These are phyloP conservation scores for Saccharomycopsis fibuligera DNA, from an alignment of 805 yeast species.

Conservation along the genomic window DNA sequence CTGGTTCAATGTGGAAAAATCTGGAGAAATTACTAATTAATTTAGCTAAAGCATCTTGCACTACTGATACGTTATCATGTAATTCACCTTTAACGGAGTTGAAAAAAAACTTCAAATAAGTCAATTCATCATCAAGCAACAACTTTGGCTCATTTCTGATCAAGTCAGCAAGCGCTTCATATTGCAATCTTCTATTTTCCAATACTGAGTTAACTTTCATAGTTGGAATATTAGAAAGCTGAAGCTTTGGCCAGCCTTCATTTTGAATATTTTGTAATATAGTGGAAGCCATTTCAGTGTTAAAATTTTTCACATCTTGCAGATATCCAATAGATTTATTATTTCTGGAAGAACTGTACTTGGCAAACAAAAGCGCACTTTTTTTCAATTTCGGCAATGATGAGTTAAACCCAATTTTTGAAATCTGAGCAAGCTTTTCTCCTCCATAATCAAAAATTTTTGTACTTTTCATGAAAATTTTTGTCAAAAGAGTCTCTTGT, in stretches of 20 bases:
- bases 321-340: not conserved
- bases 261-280: slow-evolving; percentile 45
- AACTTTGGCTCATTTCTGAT: slow-evolving; percentile 25
- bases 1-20: slow-evolving; percentile 8
- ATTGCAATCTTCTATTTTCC: slow-evolving; percentile 49
- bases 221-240: slow-evolving; percentile 21
- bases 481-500: slow-evolving; percentile 48
- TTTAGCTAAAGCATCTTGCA: slow-evolving; percentile 65
- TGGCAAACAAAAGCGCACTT: slow-evolving; percentile 54
- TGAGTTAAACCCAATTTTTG: slow-evolving; percentile 56
- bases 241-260: slow-evolving; percentile 55
- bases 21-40: slow-evolving; percentile 43
- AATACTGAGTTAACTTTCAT: not conserved
- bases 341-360: slow-evolving; percentile 33
- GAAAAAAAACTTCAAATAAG: slow-evolving; percentile 59
- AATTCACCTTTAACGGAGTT: slow-evolving; percentile 62
- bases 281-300: slow-evolving; percentile 42
- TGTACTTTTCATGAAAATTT: slow-evolving; percentile 11
- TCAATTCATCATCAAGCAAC: slow-evolving; percentile 41
- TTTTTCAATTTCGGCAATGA: slow-evolving; percentile 46
- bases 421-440: slow-evolving; percentile 29
- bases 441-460: not conserved
- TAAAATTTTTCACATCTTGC: slow-evolving; percentile 27
- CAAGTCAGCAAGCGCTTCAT: slow-evolving; percentile 72
- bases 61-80: slow-evolving; percentile 54